A percentile compares a stretch with the other conserved stretches of the same genome.
These are phyloP conservation scores for Penicillium sp. DNA, from an alignment of 2,329 filamentous ascomycete species.

Conservation along the genomic window DNA sequence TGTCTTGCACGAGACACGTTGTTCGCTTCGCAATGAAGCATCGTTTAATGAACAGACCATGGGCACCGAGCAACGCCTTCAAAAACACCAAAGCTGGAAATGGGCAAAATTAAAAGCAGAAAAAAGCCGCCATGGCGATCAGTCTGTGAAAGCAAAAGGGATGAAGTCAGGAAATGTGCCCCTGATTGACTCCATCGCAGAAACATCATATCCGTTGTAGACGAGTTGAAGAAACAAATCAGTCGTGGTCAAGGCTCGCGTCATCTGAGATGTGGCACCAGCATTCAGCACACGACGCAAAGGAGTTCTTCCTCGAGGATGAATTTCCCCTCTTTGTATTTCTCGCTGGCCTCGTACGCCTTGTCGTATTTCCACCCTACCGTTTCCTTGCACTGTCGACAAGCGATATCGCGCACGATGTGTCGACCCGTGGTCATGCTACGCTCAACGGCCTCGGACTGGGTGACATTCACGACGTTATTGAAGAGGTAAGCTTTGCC, in stretches of 20 bases:
- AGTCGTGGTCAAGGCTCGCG: not conserved
- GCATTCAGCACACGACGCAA: slow-evolving; percentile 61
- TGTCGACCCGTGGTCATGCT: slow-evolving; percentile 98
- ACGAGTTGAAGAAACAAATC: not conserved
- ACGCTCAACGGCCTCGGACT: slow-evolving; percentile 77
- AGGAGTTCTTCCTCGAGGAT: slow-evolving; percentile 90
- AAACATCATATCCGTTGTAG: no score
- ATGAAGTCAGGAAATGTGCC: no score
- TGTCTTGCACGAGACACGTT: slow-evolving; percentile 2
- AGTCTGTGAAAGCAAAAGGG: no score
- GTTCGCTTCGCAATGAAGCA: not conserved
- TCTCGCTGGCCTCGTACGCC: slow-evolving; percentile 84
- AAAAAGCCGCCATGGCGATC: not conserved
- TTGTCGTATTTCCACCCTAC: slow-evolving; percentile 99
- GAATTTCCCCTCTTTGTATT: slow-evolving; percentile 98
- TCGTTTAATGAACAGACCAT: slow-evolving; percentile 1
- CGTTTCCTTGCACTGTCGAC: slow-evolving; percentile 81
- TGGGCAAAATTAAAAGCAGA: slow-evolving; percentile 1
- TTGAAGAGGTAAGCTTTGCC: slow-evolving; percentile 98
- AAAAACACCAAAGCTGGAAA: slow-evolving; percentile 15
- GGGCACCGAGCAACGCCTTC: slow-evolving; percentile 13
- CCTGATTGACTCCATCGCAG: no score
- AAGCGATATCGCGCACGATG: slow-evolving; percentile 86
- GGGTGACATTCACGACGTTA: slow-evolving; percentile 81
- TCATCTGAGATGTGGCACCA: not conserved